Base-by-base conservation (phyloP, 2,329 filamentous ascomycete species). In the Colletotrichum sp. region DNA sequence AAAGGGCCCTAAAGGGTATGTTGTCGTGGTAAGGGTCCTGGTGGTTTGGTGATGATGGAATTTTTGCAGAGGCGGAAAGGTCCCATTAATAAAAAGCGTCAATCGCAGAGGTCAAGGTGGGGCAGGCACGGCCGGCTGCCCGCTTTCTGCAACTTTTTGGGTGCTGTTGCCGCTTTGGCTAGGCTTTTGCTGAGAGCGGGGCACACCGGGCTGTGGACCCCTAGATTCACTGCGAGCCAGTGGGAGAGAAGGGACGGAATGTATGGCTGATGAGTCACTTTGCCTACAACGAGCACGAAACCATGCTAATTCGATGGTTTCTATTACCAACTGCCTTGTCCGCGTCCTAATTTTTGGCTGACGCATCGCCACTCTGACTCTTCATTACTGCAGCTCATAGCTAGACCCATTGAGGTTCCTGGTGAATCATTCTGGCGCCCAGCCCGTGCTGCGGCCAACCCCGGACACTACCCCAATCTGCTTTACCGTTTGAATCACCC, bases 21-120 rank as follows among this genome's bases (percentile, higher is more conserved):
- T 32, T 52, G 68, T 52, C 52, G 28, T 69, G 28, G 69, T 60
- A 49, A 69, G 59, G 64, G 64, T 73, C 44, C 59, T 69, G 64
- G 62, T 62, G 66, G 62, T 63, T 70, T 69, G 59, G 59, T 72
- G 69, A 32, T 76, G 71, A 76, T 76, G 70, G 74, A 74, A 76
- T 74, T 76, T 76, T 76, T 76, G 74, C 74, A 74, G 49, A 63
- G 64, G 74, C 70, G 71, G 74, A 69, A 63, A 74, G 26, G 71
- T 69, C 70, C 71, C 67, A 74, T 76, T 76, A 76, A 76, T 76
- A 76, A 76, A 57, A 76, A 76, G 73, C 73, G 57, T 69, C 73
- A 69, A 73, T 76, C n/a, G 73, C 60, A 26, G 30, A 16, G 39
- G 32, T 36, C 39, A 69, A 67, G 63, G 69, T 76, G 73, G 73